These are phyloP conservation scores for Arthroderma sp. DNA, from an alignment of 2,329 filamentous ascomycete species.

Conservation along the genomic window DNA sequence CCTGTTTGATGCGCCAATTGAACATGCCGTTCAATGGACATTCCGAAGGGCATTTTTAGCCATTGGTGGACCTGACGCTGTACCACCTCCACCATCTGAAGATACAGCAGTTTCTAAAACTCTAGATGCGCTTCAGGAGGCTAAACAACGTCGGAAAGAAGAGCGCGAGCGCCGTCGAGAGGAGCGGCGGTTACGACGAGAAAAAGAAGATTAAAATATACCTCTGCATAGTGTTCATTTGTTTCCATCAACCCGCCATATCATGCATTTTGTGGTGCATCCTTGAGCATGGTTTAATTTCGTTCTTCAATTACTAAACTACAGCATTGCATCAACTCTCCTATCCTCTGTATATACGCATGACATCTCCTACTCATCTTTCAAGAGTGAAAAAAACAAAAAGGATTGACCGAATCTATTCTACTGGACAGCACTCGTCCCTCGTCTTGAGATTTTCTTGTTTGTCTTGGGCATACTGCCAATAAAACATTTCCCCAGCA, in stretches of 20 bases:
- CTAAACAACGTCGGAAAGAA: slow-evolving; percentile 15
- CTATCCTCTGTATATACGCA: neutral
- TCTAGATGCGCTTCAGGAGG: slow-evolving; percentile 13
- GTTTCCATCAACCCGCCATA: too few species aligned
- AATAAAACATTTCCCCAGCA: too few species aligned
- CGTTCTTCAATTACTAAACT: neutral
- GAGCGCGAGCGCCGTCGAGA: slow-evolving; percentile 14
- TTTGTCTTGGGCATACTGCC: too few species aligned
- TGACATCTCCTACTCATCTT: too few species aligned
- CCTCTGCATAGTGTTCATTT: neutral
- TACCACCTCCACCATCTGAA: slow-evolving; percentile 18
- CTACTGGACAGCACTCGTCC: too few species aligned
- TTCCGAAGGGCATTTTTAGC: slow-evolving; percentile 72
- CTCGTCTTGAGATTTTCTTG: too few species aligned
- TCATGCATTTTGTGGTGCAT: too few species aligned
- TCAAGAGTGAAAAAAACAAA: too few species aligned
- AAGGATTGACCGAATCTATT: too few species aligned
- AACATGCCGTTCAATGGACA: slow-evolving; percentile 76
- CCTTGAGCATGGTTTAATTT: too few species aligned
- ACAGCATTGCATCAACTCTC: neutral
- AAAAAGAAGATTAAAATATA: slow-evolving; percentile 7
- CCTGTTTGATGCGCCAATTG: slow-evolving; percentile 84
- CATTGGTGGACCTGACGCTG: slow-evolving; percentile 52
- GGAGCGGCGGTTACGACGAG: slow-evolving; percentile 10
- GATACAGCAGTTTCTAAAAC: slow-evolving; percentile 9